phyloP scores from a whole-genome alignment of 805 yeast genomes.

The Saccharomycopsis sp. region DNA sequence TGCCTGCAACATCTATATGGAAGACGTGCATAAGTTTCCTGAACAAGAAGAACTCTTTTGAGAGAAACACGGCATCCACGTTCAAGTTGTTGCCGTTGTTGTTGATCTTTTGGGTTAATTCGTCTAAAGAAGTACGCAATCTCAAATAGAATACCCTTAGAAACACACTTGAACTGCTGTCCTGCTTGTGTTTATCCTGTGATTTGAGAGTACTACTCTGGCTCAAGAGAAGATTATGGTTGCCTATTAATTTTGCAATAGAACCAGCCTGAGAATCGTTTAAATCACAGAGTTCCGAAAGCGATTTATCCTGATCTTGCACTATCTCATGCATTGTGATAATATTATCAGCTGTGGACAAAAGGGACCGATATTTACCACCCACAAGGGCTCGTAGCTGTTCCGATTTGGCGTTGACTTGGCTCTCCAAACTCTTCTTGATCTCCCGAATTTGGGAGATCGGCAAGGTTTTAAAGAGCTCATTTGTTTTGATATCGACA shows the following conservation, averaged over 20 bases:
- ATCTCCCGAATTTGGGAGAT: conserved; percentile 17
- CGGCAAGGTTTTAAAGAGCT: conserved; percentile 11
- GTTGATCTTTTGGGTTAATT: not conserved
- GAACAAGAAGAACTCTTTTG: conserved; percentile 15
- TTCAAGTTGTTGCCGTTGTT: not conserved
- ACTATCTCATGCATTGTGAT: conserved; percentile 17
- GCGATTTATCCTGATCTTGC: conserved; percentile 14
- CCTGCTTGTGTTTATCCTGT: not conserved
- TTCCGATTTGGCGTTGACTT: conserved; percentile 14
- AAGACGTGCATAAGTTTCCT: not conserved
- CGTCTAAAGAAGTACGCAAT: conserved; percentile 5
- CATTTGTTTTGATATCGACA: conserved; percentile 4
- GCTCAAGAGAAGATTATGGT: not conserved
- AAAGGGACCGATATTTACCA: conserved; percentile 16
- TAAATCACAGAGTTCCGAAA: conserved; percentile 13
- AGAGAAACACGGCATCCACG: not conserved
- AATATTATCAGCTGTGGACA: conserved; percentile 20
- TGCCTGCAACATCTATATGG: not conserved
- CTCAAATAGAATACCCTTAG: not conserved
- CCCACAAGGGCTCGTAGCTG: conserved; percentile 7
- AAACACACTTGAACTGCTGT: not conserved
- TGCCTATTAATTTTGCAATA: not conserved
- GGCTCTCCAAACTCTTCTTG: conserved; percentile 8
- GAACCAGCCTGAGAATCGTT: not conserved
- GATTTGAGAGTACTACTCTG: not conserved